Evolutionary conservation across 345 rosid genomes (phyloP), one percentile per base, ranked within the genome.

Genomic region (Linum lewisii): DNA sequence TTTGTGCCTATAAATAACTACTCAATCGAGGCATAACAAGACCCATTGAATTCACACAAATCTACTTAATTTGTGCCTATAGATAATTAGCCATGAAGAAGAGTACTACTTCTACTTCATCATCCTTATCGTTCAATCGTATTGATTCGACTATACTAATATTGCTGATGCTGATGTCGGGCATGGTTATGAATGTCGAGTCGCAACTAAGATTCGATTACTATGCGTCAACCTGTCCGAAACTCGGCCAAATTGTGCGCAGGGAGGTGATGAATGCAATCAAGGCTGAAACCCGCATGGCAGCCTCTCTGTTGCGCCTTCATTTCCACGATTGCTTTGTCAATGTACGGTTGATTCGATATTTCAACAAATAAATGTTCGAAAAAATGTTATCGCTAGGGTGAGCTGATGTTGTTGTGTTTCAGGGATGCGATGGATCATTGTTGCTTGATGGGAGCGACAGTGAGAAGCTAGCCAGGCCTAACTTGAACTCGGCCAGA

Each of bases 241-340:
- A 22, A 21, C 74, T 84, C 24, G 60, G 24, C 18, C 69, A 60
- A 66, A 68, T 76, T 14, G 90, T 84, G 24, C 58, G 80, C 10
- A 67, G 26, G 22, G 66, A 71, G 70, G 83, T 86, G 59, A n/a
- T 13, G 10, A 72, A 51, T 15, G 95, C 90, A 37, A 38, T 84
- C 53, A 82, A 63, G 60, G 59, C 65, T n/a, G 95, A 87, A 60
- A 79, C 5, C 19, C 72, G 86, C 37, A 87, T 87, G 88, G 90
- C 83, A 2, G 90, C 86, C 65, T 86, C 95, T 29, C 73, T 86
- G 66, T 58, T 75, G 21, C 79, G 85, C 22, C 85, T 83, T 60
- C 88, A 78, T 63, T 83, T 83, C 69, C 85, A 86, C 21, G 94
- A 86, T 68, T 86, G 94, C 65, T 86, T 84, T 24, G 87, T 84